These are phyloP conservation scores for Parathielavia appendiculata DNA, from an alignment of 495 filamentous ascomycete species.

Conservation along the genomic window DNA sequence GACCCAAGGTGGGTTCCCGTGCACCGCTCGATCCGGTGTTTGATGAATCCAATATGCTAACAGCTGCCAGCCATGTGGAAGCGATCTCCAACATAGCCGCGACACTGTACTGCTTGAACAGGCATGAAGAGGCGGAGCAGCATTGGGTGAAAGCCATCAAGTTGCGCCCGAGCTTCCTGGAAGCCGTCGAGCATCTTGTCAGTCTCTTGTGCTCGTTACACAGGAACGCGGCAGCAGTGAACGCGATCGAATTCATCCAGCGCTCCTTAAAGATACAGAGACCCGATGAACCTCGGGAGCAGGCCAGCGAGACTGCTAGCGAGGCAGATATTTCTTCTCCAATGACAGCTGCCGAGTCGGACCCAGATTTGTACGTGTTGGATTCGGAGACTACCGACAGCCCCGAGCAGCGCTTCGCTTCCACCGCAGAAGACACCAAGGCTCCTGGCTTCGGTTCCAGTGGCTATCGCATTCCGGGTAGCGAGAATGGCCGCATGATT, in stretches of 20 bases:
- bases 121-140: conserved; percentile 76
- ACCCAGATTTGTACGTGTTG: conserved; percentile 21
- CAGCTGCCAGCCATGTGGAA: conserved; percentile 72
- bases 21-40: neutral
- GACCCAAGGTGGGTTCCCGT: conserved; percentile 61
- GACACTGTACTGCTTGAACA: conserved; percentile 75
- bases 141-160: conserved; percentile 83
- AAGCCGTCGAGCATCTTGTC: conserved; percentile 94
- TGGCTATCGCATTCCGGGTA: conserved; percentile 78
- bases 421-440: conserved; percentile 42
- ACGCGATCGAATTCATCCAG: conserved; percentile 88
- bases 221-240: conserved; percentile 77
- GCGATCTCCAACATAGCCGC: conserved; percentile 92
- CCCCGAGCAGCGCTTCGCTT: conserved; percentile 21
- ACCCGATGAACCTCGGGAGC: conserved; percentile 11
- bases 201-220: conserved; percentile 79
- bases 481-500: conserved; percentile 90
- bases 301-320: conserved; percentile 21
- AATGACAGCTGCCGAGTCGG: conserved; percentile 16
- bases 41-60: conserved; percentile 25
- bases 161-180: conserved; percentile 82
- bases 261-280: conserved; percentile 54
- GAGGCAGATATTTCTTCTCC: conserved; percentile 24
- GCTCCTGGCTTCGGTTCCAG: conserved; percentile 70
- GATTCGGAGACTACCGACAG: conserved; percentile 26